A percentile compares a stretch with the other conserved stretches of the same genome.
Conservation (phyloP, 2,329 filamentous ascomycete species). For the Aspergillus cejpii region DNA sequence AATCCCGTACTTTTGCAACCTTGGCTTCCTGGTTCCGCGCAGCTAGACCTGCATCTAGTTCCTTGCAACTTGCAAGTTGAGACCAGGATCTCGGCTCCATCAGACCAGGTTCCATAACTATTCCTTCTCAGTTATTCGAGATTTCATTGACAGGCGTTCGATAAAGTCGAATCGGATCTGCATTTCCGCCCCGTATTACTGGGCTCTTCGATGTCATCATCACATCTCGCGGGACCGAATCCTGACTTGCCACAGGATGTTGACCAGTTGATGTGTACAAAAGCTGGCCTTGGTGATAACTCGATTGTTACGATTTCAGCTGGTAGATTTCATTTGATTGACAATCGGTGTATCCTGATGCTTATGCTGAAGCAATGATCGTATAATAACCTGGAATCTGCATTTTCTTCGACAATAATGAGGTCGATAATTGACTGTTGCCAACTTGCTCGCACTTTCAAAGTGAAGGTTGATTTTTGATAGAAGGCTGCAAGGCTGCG, state of each 20-base stretch:
- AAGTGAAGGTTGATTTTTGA: not conserved
- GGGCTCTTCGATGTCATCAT: conserved; percentile 3
- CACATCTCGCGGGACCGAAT: not conserved
- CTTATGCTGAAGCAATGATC: not conserved
- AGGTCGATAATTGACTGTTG: too few species aligned
- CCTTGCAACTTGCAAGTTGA: not conserved
- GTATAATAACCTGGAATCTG: not conserved
- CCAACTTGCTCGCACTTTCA: too few species aligned
- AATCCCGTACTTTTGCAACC: not conserved
- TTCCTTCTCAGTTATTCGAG: not conserved
- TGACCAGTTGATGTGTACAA: not conserved
- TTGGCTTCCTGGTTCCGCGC: not conserved
- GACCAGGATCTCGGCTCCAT: not conserved
- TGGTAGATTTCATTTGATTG: not conserved
- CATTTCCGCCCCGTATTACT: conserved; percentile 1
- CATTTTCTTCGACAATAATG: not conserved
- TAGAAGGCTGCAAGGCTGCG: not conserved
- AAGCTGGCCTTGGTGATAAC: not conserved
- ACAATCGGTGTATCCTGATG: not conserved
- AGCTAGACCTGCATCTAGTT: not conserved
- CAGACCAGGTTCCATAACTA: not conserved
- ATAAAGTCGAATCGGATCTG: not conserved
- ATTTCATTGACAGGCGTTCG: not conserved
- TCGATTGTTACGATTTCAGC: not conserved
- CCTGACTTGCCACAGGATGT: not conserved